These are phyloP conservation scores for Marsdenia floribunda DNA, from an alignment of 257 asterid genomes.

Conservation along the genomic window DNA sequence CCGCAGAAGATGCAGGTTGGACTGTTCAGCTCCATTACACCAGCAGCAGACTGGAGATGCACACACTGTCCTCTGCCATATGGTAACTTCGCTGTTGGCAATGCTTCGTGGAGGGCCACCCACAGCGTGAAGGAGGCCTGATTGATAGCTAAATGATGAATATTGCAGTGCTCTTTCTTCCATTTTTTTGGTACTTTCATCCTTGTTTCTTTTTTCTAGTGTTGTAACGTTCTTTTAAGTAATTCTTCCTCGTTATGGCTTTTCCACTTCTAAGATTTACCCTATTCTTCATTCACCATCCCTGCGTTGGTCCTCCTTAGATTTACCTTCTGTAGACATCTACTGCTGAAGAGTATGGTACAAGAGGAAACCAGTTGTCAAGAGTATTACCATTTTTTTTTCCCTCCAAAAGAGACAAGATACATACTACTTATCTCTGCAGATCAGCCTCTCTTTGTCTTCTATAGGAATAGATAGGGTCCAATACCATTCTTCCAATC, in stretches of 20 bases:
- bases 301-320: not conserved
- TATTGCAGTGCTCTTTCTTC: not conserved
- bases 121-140: too few species aligned
- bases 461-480: slow-evolving; percentile 46
- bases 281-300: not conserved
- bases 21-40: too few species aligned
- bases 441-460: slow-evolving; percentile 52
- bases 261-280: not conserved
- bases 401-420: not conserved
- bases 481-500: slow-evolving; percentile 49
- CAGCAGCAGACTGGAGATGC: too few species aligned
- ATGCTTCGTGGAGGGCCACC: too few species aligned
- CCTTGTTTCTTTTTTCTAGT: not conserved
- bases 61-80: too few species aligned
- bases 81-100: too few species aligned
- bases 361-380: too few species aligned
- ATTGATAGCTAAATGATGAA: not conserved
- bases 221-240: too few species aligned
- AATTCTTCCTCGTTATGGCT: not conserved
- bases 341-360: too few species aligned
- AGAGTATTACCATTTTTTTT: not conserved
- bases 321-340: not conserved
- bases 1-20: too few species aligned
- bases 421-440: slow-evolving; percentile 25
- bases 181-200: not conserved